These are phyloP conservation scores for Oehlia diaphana DNA, from an alignment of 192 early-diverging fungal species.

Conservation along the genomic window DNA sequence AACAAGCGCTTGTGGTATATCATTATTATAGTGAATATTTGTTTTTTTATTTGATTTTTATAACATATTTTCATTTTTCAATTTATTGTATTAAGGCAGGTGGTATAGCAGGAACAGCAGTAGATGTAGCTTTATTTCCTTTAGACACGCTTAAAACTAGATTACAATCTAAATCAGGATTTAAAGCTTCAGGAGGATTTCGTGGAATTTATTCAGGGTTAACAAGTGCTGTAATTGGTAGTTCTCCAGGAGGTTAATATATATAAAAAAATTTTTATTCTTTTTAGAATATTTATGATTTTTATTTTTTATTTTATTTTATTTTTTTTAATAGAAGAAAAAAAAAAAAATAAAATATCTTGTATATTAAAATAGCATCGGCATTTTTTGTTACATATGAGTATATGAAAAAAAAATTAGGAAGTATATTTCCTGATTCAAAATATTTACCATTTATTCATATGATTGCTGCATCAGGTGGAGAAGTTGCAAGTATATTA, in stretches of 20 bases:
- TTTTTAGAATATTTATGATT: neutral
- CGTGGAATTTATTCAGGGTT: slow-evolving; percentile 89
- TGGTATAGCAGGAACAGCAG: slow-evolving; percentile 86
- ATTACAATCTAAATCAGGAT: slow-evolving; percentile 84
- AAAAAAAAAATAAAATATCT: neutral
- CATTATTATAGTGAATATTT: no score
- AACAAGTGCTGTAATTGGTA: slow-evolving; percentile 88
- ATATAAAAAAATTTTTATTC: neutral
- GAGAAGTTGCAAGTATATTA: slow-evolving; percentile 74
- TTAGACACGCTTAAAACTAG: slow-evolving; percentile 98
- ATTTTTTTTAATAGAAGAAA: neutral
- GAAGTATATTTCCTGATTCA: slow-evolving; percentile 36
- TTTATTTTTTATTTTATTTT: neutral
- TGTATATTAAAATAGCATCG: slow-evolving; percentile 50
- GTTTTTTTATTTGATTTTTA: no score
- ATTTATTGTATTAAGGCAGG: slow-evolving; percentile 55
- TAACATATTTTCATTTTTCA: neutral
- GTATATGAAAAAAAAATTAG: slow-evolving; percentile 61
- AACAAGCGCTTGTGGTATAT: no score
- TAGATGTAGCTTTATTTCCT: slow-evolving; percentile 92
- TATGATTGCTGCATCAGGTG: slow-evolving; percentile 86
- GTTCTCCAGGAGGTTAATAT: slow-evolving; percentile 76
- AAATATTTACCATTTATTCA: slow-evolving; percentile 70
- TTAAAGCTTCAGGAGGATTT: slow-evolving; percentile 83
- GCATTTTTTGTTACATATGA: slow-evolving; percentile 96